These are phyloP conservation scores for Exophiala alcalophila DNA, from an alignment of 2,329 filamentous ascomycete genomes.

Conservation along the genomic window DNA sequence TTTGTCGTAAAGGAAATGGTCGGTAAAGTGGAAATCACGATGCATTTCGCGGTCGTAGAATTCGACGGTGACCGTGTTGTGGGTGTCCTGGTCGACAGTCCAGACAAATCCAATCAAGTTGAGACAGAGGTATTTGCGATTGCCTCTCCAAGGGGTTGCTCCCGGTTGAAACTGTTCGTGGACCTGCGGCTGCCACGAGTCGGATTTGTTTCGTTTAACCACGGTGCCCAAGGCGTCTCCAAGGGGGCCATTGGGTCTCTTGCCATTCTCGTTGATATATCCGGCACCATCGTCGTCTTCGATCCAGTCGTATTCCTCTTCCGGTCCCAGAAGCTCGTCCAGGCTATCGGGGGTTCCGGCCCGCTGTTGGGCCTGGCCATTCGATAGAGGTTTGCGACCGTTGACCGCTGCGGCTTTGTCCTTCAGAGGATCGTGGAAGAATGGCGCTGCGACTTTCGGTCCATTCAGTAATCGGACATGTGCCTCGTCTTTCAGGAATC, in stretches of 20 bases:
- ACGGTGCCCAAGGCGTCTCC: conserved; percentile 43
- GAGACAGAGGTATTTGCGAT: conserved; percentile 86
- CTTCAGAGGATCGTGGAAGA: conserved; percentile 74
- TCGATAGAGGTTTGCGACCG: conserved; percentile 53
- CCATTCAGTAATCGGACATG: conserved; percentile 57
- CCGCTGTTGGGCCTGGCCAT: conserved; percentile 52
- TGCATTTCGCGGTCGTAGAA: conserved; percentile 94
- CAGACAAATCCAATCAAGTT: conserved; percentile 94
- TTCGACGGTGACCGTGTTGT: conserved; percentile 92
- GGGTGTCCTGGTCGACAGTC: conserved; percentile 92
- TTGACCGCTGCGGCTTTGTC: conserved; percentile 62
- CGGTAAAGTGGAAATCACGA: conserved; percentile 94
- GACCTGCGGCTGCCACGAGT: conserved; percentile 59
- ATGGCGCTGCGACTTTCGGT: conserved; percentile 59
- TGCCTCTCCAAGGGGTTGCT: conserved; percentile 92
- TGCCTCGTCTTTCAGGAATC: conserved; percentile 59
- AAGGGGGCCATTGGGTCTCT: conserved; percentile 55
- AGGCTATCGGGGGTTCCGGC: conserved; percentile 70
- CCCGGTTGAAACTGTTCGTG: conserved; percentile 90
- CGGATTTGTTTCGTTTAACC: conserved; percentile 52
- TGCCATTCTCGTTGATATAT: conserved; percentile 67
- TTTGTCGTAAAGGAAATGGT: conserved; percentile 93
- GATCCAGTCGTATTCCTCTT: conserved; percentile 75
- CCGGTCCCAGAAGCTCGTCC: conserved; percentile 72
- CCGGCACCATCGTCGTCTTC: conserved; percentile 93